Evolutionary conservation across 352 stramenopile species (phyloP).

Genomic region (Globisporangium okanoganense): DNA sequence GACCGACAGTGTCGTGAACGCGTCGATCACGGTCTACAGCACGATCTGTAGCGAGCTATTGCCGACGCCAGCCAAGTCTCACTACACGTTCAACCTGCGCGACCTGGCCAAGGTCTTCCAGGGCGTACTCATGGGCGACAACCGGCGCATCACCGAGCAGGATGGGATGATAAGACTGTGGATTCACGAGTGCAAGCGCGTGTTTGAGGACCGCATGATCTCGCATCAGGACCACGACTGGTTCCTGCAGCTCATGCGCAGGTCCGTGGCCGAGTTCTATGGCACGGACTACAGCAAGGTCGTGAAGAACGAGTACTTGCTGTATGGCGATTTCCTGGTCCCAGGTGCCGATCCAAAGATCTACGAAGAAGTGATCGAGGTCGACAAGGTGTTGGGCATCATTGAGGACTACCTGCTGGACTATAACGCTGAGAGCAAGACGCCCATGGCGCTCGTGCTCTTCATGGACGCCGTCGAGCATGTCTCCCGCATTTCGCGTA

Average conservation of each 20-base stretch:
- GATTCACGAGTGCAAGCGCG: constrained; percentile 92
- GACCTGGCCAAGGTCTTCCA: constrained; percentile 94
- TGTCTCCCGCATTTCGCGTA: constrained; percentile 77
- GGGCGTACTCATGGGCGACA: constrained; percentile 86
- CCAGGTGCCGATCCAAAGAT: constrained; percentile 77
- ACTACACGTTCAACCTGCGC: constrained; percentile 96
- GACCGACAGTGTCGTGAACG: constrained; percentile 63
- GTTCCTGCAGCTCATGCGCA: constrained; percentile 77
- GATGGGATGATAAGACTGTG: constrained; percentile 84
- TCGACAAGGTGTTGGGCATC: constrained; percentile 79
- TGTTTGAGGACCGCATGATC: constrained; percentile 95
- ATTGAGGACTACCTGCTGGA: constrained; percentile 89
- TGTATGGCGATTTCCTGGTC: constrained; percentile 82
- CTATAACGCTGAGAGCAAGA: constrained; percentile 91
- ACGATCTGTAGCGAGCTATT: constrained; percentile 87
- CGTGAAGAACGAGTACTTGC: constrained; percentile 64
- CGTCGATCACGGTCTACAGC: constrained; percentile 90
- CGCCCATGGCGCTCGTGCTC: constrained; percentile 86
- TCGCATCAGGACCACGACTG: constrained; percentile 89
- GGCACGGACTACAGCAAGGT: constrained; percentile 80
- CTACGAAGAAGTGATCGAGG: constrained; percentile 86
- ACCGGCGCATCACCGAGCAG: constrained; percentile 54
- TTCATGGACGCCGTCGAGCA: constrained; percentile 89
- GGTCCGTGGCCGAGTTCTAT: constrained; percentile 72
- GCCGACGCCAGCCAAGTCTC: constrained; percentile 92